Percentiles rank a stretch among this genome's conserved stretches.
Evolutionary conservation across 1,284 basidiomycete genomes (phyloP).

Genomic region (Ustilago xerochloae): DNA sequence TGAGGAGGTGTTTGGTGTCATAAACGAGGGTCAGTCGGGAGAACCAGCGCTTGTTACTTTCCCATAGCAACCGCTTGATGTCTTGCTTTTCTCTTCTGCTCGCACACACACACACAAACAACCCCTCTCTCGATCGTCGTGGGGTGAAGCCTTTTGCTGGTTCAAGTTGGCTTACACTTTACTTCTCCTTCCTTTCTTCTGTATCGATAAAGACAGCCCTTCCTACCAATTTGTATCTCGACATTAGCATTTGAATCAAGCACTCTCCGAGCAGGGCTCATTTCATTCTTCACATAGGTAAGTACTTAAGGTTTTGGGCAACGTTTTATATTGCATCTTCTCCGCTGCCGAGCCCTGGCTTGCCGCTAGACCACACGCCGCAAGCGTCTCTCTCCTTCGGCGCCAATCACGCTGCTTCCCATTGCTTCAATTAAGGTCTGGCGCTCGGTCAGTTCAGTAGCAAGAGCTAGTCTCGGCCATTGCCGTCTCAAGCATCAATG

Average conservation of each 20-base stretch:
- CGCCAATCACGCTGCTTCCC: neutral
- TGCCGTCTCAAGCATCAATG: neutral
- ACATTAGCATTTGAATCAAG: neutral
- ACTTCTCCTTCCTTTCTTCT: constrained; percentile 2
- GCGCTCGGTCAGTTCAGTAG: constrained; percentile 14
- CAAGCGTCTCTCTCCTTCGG: neutral
- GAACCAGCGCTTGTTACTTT: constrained; percentile 7
- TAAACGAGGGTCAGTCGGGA: neutral
- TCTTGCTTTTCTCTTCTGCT: neutral
- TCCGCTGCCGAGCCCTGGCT: constrained; percentile 14
- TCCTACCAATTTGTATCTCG: constrained; percentile 1
- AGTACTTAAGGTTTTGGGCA: constrained; percentile 25
- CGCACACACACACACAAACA: neutral
- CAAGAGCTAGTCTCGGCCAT: constrained; percentile 25
- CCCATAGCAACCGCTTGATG: constrained; percentile 3
- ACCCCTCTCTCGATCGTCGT: neutral
- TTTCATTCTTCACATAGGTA: constrained; percentile 7
- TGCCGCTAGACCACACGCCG: neutral
- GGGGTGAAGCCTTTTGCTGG: neutral
- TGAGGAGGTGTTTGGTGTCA: neutral
- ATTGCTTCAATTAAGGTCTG: constrained; percentile 3
- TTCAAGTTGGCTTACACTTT: constrained; percentile 4
- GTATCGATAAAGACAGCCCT: constrained; percentile 12
- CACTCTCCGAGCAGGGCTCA: constrained; percentile 4
- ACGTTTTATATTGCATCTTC: neutral